A percentile compares a stretch with the other conserved stretches of the same genome.
Evolutionary conservation across 2,329 filamentous ascomycete genomes (phyloP).

Genomic region (Ophidiomyces ophidiicola): DNA sequence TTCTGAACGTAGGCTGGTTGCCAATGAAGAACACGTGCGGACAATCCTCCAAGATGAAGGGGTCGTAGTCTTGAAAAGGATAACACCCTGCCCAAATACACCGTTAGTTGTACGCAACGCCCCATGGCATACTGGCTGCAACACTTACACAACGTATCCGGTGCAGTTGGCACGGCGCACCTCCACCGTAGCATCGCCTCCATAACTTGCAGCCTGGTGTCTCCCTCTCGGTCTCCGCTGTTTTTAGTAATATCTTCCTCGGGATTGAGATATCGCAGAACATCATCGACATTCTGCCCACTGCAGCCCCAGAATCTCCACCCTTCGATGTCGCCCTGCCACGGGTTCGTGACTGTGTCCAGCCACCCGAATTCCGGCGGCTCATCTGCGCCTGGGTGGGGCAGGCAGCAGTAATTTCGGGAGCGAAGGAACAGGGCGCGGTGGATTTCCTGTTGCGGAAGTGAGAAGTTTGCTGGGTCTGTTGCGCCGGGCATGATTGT

Average conservation of each 20-base stretch:
- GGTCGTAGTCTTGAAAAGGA: constrained; percentile 87
- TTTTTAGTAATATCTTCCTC: constrained; percentile 20
- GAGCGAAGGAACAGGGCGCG: constrained; percentile 75
- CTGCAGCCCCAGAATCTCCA: constrained; percentile 77
- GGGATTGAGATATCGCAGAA: constrained; percentile 72
- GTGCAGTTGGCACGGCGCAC: constrained; percentile 80
- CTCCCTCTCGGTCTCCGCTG: constrained; percentile 35
- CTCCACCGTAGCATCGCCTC: constrained; percentile 90
- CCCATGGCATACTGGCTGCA: not conserved
- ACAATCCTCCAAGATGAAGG: constrained; percentile 71
- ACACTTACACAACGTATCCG: constrained; percentile 78
- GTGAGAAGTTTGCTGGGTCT: constrained; percentile 78
- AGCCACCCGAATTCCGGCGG: constrained; percentile 55
- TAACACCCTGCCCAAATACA: constrained; percentile 60
- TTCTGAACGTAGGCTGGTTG: constrained; percentile 68
- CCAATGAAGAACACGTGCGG: constrained; percentile 88
- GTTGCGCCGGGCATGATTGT: constrained; percentile 73
- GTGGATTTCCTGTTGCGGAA: constrained; percentile 90
- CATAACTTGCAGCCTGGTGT: constrained; percentile 76
- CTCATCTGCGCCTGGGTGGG: constrained; percentile 23
- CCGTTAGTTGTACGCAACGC: constrained; percentile 9
- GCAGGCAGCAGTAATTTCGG: constrained; percentile 48
- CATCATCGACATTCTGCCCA: constrained; percentile 86
- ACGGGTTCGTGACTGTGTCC: constrained; percentile 83
- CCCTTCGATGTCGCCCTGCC: constrained; percentile 80